These are phyloP conservation scores for Suhomyces bolitotheri DNA, from an alignment of 1,139 yeast genomes.

Conservation along the genomic window DNA sequence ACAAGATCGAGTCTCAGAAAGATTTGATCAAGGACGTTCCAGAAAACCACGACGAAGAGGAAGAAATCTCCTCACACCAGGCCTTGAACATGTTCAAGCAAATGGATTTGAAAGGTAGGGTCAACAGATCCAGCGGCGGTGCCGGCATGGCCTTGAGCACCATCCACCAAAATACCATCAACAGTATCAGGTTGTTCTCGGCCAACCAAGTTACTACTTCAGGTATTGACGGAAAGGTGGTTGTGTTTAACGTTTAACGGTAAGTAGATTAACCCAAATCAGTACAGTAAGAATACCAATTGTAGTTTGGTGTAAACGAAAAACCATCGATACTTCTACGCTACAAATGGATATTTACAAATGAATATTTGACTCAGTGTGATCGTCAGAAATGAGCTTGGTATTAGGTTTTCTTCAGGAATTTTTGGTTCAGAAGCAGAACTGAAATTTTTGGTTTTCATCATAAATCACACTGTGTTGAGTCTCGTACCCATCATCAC, in stretches of 20 bases:
- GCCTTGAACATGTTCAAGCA: conserved; percentile 96
- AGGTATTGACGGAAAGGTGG: conserved; percentile 88
- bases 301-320: too few relatives aligned
- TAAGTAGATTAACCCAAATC: too few relatives aligned
- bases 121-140: conserved; percentile 41
- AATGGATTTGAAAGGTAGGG: conserved; percentile 89
- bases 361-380: too few relatives aligned
- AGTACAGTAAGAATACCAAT: too few relatives aligned
- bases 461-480: conserved; percentile 35
- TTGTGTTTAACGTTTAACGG: conserved; percentile 50
- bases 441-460: conserved; percentile 68
- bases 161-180: conserved; percentile 89
- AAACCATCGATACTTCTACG: too few relatives aligned
- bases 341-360: too few relatives aligned
- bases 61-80: conserved; percentile 68
- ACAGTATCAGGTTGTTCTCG: conserved; percentile 68
- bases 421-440: conserved; percentile 83
- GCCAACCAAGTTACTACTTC: conserved; percentile 41
- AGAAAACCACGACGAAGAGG: conserved; percentile 45
- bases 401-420: conserved; percentile 63
- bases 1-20: conserved; percentile 59
- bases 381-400: conserved; percentile 35
- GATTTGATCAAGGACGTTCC: conserved; percentile 43
- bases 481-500: conserved; percentile 1
- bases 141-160: conserved; percentile 61